Percentiles rank a stretch among this genome's conserved stretches.
These are phyloP conservation scores for Crithidia mellificae DNA, from an alignment of 208 protist species.

Conservation along the genomic window DNA sequence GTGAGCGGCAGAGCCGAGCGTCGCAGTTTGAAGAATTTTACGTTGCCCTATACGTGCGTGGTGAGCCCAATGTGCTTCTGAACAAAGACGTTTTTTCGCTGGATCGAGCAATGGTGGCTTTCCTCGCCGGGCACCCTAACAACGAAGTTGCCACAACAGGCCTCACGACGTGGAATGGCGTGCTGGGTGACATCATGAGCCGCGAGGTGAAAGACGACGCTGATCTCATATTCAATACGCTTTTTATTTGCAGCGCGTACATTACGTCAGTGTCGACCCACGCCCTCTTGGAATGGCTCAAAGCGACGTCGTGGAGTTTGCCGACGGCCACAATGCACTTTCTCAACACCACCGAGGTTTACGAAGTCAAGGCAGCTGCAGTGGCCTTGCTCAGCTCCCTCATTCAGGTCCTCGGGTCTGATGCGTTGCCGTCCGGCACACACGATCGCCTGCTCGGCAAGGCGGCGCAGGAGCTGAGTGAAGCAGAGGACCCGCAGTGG, in stretches of 20 bases:
- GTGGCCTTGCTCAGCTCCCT: conserved; percentile 50
- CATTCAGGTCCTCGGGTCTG: conserved; percentile 40
- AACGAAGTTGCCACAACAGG: conserved; percentile 38
- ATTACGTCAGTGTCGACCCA: conserved; percentile 49
- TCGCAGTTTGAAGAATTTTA: conserved; percentile 76
- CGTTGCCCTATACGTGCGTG: conserved; percentile 49
- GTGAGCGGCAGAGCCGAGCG: conserved; percentile 41
- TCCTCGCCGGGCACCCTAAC: conserved; percentile 50
- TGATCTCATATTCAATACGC: conserved; percentile 58
- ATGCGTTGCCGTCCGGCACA: conserved; percentile 45
- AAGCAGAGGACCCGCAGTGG: conserved; percentile 54
- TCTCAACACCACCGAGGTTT: conserved; percentile 31
- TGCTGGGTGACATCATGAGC: conserved; percentile 60
- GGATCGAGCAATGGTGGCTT: conserved; percentile 62
- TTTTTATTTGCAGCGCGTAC: conserved; percentile 61
- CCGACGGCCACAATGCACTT: conserved; percentile 46
- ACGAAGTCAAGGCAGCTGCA: conserved; percentile 41
- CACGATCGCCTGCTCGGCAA: conserved; percentile 40
- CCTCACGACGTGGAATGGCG: conserved; percentile 55
- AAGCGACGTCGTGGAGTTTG: conserved; percentile 43
- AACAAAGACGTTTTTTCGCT: conserved; percentile 88
- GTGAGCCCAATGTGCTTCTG: conserved; percentile 57
- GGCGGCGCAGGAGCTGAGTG: conserved; percentile 29
- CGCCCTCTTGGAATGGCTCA: conserved; percentile 47
- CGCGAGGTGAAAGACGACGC: conserved; percentile 60